Evolutionary conservation across 495 filamentous ascomycete species (phyloP), one percentile per base, ranked within the genome.

Genomic region (Penicillium longicatenatum): DNA sequence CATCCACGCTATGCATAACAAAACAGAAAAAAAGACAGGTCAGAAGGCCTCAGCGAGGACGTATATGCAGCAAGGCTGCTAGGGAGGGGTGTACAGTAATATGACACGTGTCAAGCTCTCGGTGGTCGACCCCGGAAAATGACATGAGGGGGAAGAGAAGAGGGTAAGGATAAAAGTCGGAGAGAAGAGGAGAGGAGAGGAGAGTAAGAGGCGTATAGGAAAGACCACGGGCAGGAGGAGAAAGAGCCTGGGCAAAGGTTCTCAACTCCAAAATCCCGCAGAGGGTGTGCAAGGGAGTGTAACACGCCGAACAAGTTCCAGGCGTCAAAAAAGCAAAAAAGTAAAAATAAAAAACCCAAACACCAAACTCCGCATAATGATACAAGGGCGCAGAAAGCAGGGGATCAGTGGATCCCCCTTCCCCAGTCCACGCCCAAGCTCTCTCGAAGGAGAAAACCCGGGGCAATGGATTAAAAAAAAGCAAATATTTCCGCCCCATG

Each of bases 1-100:
- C 60, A 59, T 54, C 64, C 66, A 69, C 66, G 66, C 66, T 69
- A 69, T 69, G 66, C 66, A 69, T 59, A 19, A 61, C 53, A 54
- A 46, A 59, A 57, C 19, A 54, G 39, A 43, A 19, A 53, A 19
- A 53, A 58, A 37, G 31, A 33, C 50, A 53, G 37, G 52, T 30
- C 26, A 37, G 42, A 48, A 44, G 37, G 44, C n/a, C 42, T 24
- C 41, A 22, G 21, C 49, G 24, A 50, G 21, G 24, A 29, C 33
- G 41, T 53, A 43, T 44, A 21, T 61, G 59, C 54, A 61, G 53
- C 33, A n/a, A 5, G 24, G 41, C 63, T 58, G 63, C 63, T 24
- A 55, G 58, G 58, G 24, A 21, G 26, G 50, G 39, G 35, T 37
- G 35, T 39, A 61, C 35, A 55, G 35, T 57, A 60, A 52, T 64